Evolutionary conservation across 1,284 basidiomycete genomes (phyloP).

Genomic region (Ceratobasidium sp.): DNA sequence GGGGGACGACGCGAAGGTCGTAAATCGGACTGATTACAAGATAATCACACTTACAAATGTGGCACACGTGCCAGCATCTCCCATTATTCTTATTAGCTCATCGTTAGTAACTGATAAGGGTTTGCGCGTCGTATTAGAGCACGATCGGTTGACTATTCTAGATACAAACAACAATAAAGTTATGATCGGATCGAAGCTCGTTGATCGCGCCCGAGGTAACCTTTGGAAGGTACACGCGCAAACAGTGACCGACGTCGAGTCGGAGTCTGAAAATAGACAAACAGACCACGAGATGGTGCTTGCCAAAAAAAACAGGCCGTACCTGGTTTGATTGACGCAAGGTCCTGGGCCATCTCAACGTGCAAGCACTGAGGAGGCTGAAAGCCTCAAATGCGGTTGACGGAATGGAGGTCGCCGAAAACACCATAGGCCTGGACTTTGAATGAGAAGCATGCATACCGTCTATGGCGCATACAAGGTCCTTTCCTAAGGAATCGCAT

Average conservation of each 20-base stretch:
- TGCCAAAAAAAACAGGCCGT: neutral
- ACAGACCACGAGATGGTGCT: slow-evolving; percentile 10
- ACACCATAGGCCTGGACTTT: neutral
- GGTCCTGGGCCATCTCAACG: slow-evolving; percentile 56
- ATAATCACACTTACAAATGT: slow-evolving; percentile 53
- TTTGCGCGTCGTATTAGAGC: no score
- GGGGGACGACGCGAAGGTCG: no score
- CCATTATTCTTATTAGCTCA: slow-evolving; percentile 57
- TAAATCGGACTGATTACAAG: slow-evolving; percentile 23
- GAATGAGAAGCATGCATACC: slow-evolving; percentile 52
- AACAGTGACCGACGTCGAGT: neutral
- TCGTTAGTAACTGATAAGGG: no score
- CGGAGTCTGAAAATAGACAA: neutral
- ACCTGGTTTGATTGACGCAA: slow-evolving; percentile 58
- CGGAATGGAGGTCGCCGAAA: slow-evolving; percentile 54
- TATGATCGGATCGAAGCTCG: no score
- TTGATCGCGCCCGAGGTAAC: no score
- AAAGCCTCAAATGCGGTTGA: slow-evolving; percentile 52
- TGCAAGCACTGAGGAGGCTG: slow-evolving; percentile 50
- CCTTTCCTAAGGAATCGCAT: slow-evolving; percentile 49
- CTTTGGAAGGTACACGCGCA: no score
- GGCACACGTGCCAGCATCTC: slow-evolving; percentile 55
- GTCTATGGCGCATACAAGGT: slow-evolving; percentile 51
- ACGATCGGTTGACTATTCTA: no score
- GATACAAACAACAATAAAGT: no score